Evolutionary conservation across 768 basidiomycete species (phyloP).

Genomic region (Phylloporus arenicola): DNA sequence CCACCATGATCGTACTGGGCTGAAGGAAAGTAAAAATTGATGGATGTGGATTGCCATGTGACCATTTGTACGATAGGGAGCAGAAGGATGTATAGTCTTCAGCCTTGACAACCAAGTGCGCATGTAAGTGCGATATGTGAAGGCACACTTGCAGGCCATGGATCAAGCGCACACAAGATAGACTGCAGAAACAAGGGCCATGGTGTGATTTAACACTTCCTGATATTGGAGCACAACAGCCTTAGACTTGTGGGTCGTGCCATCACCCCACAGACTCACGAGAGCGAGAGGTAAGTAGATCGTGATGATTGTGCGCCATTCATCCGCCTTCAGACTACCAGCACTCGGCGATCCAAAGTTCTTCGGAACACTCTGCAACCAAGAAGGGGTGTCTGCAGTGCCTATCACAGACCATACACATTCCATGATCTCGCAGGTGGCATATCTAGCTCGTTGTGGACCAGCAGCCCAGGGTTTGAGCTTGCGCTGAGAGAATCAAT

Average conservation of each 20-base stretch:
- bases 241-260: background rate
- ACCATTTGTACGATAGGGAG: conserved; percentile 18
- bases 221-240: background rate
- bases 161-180: background rate
- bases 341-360: background rate
- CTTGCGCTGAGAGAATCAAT: background rate
- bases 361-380: background rate
- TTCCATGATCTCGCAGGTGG: background rate
- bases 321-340: background rate
- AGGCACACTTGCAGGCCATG: background rate
- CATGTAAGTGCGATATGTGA: conserved; percentile 14
- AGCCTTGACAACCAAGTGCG: conserved; percentile 12
- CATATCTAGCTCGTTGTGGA: background rate
- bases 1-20: conserved; percentile 36
- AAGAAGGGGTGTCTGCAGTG: background rate
- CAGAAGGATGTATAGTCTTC: conserved; percentile 14
- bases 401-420: background rate
- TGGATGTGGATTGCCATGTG: conserved; percentile 29
- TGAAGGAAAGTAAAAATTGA: conserved; percentile 32
- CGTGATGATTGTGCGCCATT: background rate
- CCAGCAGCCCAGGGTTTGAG: background rate
- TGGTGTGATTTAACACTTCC: background rate
- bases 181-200: background rate
- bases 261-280: background rate
- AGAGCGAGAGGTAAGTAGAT: background rate